Evolutionary conservation across 1,284 basidiomycete genomes (phyloP).

Genomic region (Lentinula novae-zelandiae): DNA sequence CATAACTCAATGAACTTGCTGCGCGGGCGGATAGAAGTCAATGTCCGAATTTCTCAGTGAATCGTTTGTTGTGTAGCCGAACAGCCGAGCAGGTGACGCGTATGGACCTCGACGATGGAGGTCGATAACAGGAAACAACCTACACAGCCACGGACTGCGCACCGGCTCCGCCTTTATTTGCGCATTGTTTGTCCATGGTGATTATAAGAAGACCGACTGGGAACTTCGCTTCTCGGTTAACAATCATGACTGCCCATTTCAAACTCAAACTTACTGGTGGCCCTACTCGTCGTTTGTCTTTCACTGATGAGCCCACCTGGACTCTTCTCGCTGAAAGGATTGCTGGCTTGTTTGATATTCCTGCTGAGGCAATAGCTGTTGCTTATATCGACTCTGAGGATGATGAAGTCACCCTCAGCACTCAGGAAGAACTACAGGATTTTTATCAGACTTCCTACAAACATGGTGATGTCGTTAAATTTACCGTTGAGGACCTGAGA

Average conservation of each 20-base stretch:
- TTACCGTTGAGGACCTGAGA: conserved; percentile 60
- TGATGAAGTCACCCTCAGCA: conserved; percentile 70
- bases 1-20: no score
- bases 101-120: not conserved
- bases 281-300: conserved; percentile 56
- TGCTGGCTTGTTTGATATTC: conserved; percentile 50
- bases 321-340: conserved; percentile 50
- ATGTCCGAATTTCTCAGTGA: no score
- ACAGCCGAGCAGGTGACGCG: no score
- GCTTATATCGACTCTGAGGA: conserved; percentile 67
- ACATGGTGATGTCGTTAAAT: conserved; percentile 40
- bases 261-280: conserved; percentile 49
- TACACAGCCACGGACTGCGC: not conserved
- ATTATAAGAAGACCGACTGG: not conserved
- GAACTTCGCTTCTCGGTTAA: not conserved
- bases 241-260: conserved; percentile 33
- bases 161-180: not conserved
- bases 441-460: conserved; percentile 42
- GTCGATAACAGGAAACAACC: not conserved
- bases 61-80: no score
- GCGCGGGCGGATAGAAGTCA: no score
- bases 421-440: conserved; percentile 63
- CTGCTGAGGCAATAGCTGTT: conserved; percentile 53
- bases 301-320: conserved; percentile 53
- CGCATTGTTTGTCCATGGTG: not conserved